Evolutionary conservation across 495 filamentous ascomycete genomes (phyloP), one percentile per base, ranked within the genome.

Genomic region (Evernia prunastri): DNA sequence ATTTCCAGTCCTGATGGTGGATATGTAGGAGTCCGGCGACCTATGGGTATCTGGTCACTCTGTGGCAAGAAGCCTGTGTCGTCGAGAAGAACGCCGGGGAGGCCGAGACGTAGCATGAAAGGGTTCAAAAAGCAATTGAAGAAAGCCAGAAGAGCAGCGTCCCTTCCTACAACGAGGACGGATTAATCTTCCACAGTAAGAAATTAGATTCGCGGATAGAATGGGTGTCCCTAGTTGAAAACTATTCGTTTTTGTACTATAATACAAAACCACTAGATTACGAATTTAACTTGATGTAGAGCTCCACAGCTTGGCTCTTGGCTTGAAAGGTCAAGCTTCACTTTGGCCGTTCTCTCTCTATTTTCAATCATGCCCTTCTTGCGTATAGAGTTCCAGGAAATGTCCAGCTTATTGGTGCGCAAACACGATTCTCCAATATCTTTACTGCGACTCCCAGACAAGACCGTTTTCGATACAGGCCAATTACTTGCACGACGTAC

Each of bases 1-100:
- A 84, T 97, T 2, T 96, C 87, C 69, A 90, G 81, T 45, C 94
- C 95, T 0, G 80, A 91, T 49, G 94, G 94, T 1, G 84, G 83
- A 72, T 90, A 88, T 66, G 79, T 97, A 35, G 87, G 81, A 5
- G 72, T 75, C 4, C 80, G 94, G 45, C 72, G 67, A 66, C 87
- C 91, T 3, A 88, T 98, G 78, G 86, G 88, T 67, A 90, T 82
- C 43, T 94, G 85, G 85, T 58, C 69, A 31, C 60, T 65, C 18
- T 54, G 42, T 56, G 58, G 56, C 13, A 18, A 27, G 36, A 71
- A 61, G 37, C 15, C 58, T 7, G 53, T 13, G n/a, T 37, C 66
- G 53, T 56, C 47, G 39, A 60, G 57, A 17, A 65, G 54, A 17
- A 25, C 12, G 29, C 29, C 54, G 8, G 39, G 10, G 12, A 63